Evolutionary conservation across 106 monocot species (phyloP).

Genomic region (Dendrobium officinale): DNA sequence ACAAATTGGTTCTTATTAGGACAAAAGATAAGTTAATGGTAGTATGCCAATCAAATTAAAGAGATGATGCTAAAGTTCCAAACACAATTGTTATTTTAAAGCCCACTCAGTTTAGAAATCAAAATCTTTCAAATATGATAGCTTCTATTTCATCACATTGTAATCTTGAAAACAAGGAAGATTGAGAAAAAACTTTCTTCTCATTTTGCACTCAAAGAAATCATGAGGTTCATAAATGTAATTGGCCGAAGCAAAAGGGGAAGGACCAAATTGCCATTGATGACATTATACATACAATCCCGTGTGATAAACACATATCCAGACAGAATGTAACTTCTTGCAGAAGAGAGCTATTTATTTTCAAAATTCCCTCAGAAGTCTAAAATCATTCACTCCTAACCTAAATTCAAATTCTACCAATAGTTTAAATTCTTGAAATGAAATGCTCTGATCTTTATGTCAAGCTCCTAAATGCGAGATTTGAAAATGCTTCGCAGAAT

Average conservation of each 20-base stretch:
- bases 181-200: constrained; percentile 4
- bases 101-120: constrained; percentile 20
- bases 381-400: no score
- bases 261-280: constrained; percentile 27
- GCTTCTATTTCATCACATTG: constrained; percentile 12
- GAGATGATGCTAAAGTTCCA: constrained; percentile 6
- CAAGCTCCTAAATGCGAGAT: no score
- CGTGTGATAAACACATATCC: constrained; percentile 15
- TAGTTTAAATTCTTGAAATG: no score
- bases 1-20: constrained; percentile 11
- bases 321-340: no score
- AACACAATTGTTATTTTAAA: constrained; percentile 52
- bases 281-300: constrained; percentile 31
- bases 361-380: no score
- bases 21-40: constrained; percentile 14
- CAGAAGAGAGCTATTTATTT: no score
- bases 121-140: constrained; percentile 3
- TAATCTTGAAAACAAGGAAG: constrained; percentile 9
- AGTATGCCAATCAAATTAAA: not conserved
- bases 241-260: constrained; percentile 25
- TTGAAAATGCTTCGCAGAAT: no score
- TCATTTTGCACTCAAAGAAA: constrained; percentile 41
- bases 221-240: constrained; percentile 34
- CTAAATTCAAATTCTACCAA: no score
- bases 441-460: no score